Conservation (phyloP, 306 rosid species). For the Vicia sativa region DNA sequence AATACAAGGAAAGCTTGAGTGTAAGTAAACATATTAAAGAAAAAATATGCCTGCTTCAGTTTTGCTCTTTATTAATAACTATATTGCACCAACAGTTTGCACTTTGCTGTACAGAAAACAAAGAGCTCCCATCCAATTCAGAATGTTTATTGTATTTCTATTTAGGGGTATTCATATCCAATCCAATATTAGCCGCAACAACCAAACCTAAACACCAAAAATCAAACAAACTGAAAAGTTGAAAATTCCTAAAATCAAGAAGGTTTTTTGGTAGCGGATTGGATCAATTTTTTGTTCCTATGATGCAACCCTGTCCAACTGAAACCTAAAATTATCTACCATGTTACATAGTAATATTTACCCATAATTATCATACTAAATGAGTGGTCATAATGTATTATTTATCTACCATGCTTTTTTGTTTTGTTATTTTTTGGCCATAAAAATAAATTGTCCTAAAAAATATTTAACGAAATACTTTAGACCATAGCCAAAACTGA, state of each 20-base stretch:
- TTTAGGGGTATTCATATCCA: not conserved
- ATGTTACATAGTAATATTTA: not conserved
- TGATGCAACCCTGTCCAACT: not conserved
- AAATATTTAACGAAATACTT: not conserved
- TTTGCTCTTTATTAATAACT: not conserved
- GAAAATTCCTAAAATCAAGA: not conserved
- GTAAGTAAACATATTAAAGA: constrained; percentile 42
- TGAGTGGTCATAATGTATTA: not conserved
- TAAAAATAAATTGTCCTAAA: not conserved
- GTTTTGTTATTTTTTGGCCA: not conserved
- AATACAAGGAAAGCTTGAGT: constrained; percentile 69
- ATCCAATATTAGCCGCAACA: not conserved
- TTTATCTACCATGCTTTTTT: not conserved
- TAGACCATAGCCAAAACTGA: not conserved
- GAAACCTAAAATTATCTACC: not conserved
- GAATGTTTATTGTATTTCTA: not conserved
- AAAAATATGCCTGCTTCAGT: not conserved
- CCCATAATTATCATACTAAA: not conserved
- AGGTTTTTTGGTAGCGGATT: not conserved
- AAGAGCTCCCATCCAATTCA: not conserved
- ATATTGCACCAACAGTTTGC: not conserved
- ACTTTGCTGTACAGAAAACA: not conserved
- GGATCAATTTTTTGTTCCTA: not conserved
- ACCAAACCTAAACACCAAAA: not conserved
- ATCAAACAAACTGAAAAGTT: not conserved